phyloP scores from a whole-genome alignment of 2,329 filamentous ascomycete species.

The Aspergillus udagawae region DNA sequence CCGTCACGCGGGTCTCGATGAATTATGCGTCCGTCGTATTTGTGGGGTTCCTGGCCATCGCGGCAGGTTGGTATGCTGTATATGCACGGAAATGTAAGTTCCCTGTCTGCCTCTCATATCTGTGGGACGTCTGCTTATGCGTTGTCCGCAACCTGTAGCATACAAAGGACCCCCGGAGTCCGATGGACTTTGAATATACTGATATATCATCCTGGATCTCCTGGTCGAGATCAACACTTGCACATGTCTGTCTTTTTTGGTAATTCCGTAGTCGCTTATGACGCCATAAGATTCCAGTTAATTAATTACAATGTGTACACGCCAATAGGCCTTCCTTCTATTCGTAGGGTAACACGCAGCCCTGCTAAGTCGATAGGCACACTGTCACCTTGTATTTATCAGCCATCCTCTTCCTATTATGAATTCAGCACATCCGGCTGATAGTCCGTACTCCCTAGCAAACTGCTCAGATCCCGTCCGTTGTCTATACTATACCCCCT shows the following conservation, averaged over 20 bases:
- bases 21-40: conserved; percentile 60
- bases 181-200: conserved; percentile 14
- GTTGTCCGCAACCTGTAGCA: conserved; percentile 11
- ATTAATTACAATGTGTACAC: not conserved
- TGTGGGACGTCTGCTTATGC: not conserved
- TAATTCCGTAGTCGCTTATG: not conserved
- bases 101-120: not conserved
- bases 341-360: not conserved
- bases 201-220: not conserved
- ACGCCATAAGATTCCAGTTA: not conserved
- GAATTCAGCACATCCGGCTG: conserved; percentile 3
- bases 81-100: conserved; percentile 50
- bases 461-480: conserved; percentile 12
- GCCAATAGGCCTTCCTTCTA: not conserved
- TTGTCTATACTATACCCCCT: conserved; percentile 17
- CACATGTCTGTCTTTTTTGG: not conserved
- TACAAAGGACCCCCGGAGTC: conserved; percentile 36
- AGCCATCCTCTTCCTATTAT: not conserved
- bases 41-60: conserved; percentile 50
- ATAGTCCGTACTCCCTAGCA: conserved; percentile 13
- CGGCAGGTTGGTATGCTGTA: conserved; percentile 48
- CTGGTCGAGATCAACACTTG: not conserved
- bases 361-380: no score
- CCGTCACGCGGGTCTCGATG: conserved; percentile 51
- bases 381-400: no score